Conservation (phyloP, 352 stramenopile genomes). For the Pythium folliculosum region DNA sequence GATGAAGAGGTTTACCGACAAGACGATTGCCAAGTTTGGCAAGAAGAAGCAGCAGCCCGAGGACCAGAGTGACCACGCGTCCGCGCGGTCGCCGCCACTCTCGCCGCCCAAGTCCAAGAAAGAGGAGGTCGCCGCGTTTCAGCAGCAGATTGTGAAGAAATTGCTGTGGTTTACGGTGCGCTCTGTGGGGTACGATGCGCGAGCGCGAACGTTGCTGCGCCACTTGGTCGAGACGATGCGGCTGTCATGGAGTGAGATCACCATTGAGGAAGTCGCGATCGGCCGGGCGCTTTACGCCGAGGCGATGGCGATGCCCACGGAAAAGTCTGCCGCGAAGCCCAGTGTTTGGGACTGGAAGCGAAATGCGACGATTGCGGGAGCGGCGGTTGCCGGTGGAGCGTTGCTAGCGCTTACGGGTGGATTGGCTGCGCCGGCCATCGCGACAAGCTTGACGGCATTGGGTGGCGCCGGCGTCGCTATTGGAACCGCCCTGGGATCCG, state of each 20-base stretch:
- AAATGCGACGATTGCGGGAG: constrained; percentile 69
- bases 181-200: constrained; percentile 73
- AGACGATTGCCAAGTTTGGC: constrained; percentile 24
- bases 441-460: constrained; percentile 53
- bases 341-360: constrained; percentile 82
- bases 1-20: constrained; percentile 29
- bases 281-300: constrained; percentile 72
- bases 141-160: constrained; percentile 59
- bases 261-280: constrained; percentile 65
- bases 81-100: not conserved
- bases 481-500: constrained; percentile 54
- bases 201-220: constrained; percentile 57
- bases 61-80: constrained; percentile 22
- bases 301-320: constrained; percentile 68
- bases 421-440: constrained; percentile 62
- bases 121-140: constrained; percentile 43
- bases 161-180: constrained; percentile 83
- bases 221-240: constrained; percentile 48
- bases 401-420: constrained; percentile 77
- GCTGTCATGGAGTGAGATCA: constrained; percentile 65
- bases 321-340: constrained; percentile 56
- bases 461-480: constrained; percentile 67
- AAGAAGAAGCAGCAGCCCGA: constrained; percentile 36
- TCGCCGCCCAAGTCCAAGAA: constrained; percentile 15
- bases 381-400: constrained; percentile 67